phyloP scores from a whole-genome alignment of 75 land plant species.

The Sequoia sempervirens region DNA sequence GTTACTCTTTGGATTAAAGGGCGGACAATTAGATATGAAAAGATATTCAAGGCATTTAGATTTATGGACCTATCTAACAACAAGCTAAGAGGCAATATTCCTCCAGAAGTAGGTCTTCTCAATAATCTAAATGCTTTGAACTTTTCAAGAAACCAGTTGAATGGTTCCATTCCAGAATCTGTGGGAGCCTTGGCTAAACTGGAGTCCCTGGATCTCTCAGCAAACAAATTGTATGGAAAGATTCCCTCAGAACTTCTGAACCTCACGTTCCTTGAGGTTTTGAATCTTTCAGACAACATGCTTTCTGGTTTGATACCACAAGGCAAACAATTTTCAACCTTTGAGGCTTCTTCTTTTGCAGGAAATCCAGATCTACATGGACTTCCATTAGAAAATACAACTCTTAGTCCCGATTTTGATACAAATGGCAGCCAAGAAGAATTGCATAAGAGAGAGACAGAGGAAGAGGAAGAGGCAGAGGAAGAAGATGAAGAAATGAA shows the following conservation, averaged over 20 bases:
- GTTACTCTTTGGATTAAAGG: neutral
- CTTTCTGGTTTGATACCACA: slow-evolving; percentile 15
- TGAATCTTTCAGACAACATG: slow-evolving; percentile 16
- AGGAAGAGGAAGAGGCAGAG: too few relatives aligned
- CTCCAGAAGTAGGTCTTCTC: neutral
- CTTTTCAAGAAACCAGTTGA: slow-evolving; percentile 9
- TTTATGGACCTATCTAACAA: neutral
- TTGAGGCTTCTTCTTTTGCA: slow-evolving; percentile 5
- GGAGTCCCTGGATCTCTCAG: slow-evolving; percentile 6
- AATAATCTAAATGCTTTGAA: neutral
- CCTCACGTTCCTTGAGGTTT: slow-evolving; percentile 3
- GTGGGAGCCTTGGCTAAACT: neutral
- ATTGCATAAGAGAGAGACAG: too few relatives aligned
- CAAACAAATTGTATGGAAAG: slow-evolving; percentile 12
- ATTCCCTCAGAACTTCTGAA: slow-evolving; percentile 14
- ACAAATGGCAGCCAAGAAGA: too few relatives aligned
- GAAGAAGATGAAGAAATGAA: too few relatives aligned
- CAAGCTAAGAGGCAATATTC: neutral
- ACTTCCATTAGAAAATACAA: neutral
- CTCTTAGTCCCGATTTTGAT: neutral
- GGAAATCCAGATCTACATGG: slow-evolving; percentile 20
- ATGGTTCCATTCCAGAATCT: slow-evolving; percentile 14
- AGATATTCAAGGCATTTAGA: neutral
- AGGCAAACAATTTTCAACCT: slow-evolving; percentile 16
- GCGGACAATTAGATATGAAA: neutral